Conservation (phyloP, 768 basidiomycete genomes). For the Paxillus ammoniavirescens region DNA sequence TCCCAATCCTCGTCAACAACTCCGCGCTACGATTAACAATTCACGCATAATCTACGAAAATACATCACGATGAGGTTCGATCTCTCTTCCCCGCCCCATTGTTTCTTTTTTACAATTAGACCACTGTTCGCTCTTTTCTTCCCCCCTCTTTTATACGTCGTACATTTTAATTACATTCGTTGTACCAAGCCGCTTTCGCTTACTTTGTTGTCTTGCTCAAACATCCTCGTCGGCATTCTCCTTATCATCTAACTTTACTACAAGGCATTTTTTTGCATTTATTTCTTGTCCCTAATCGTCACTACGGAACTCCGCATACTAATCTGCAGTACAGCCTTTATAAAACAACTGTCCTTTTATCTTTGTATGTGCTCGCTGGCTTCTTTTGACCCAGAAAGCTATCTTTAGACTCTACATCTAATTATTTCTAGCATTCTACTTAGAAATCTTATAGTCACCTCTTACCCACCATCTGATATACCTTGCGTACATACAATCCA, state of each 20-base stretch:
- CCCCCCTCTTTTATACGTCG: conserved; percentile 2
- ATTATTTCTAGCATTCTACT: conserved; percentile 5
- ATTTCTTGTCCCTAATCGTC: conserved; percentile 4
- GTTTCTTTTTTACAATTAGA: not conserved
- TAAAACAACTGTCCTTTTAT: conserved; percentile 10
- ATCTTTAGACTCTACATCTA: conserved; percentile 1
- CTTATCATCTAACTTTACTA: conserved; percentile 1
- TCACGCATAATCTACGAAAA: conserved; percentile 23
- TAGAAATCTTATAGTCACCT: conserved; percentile 2
- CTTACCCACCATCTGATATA: conserved; percentile 4
- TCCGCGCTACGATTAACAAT: conserved; percentile 19
- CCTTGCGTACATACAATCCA: not conserved
- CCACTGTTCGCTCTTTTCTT: not conserved
- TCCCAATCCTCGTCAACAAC: not conserved
- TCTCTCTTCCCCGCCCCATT: not conserved
- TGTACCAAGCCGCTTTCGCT: conserved; percentile 11
- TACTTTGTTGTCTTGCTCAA: conserved; percentile 23
- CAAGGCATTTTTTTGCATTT: not conserved
- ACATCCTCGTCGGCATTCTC: not conserved
- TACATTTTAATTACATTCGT: conserved; percentile 24
- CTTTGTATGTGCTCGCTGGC: not conserved
- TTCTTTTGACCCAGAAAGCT: conserved; percentile 1
- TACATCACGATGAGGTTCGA: conserved; percentile 19
- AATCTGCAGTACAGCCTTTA: conserved; percentile 12
- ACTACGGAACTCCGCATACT: conserved; percentile 15